phyloP scores from a whole-genome alignment of 495 filamentous ascomycete genomes.

The Podospora pseudoanserina region DNA sequence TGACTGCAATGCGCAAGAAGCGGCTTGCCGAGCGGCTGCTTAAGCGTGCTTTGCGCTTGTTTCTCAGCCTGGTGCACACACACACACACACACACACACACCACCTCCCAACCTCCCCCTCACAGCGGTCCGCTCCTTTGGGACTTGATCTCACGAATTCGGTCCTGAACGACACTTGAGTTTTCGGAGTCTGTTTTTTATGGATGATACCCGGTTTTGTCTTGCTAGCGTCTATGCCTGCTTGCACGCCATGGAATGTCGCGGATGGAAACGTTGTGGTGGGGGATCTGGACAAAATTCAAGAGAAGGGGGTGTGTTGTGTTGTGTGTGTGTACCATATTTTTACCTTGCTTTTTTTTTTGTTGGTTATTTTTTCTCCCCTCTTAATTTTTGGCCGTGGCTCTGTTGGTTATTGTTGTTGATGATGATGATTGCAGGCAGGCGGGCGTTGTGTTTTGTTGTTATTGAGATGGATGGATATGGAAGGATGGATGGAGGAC shows the following conservation, averaged over 20 bases:
- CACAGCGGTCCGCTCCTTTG: conserved; percentile 2
- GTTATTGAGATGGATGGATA: background rate
- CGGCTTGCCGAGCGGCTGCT: conserved; percentile 27
- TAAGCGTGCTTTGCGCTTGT: conserved; percentile 4
- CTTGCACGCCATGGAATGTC: background rate
- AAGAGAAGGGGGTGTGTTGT: conserved; percentile 6
- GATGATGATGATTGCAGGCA: background rate
- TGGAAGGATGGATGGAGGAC: background rate
- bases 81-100: background rate
- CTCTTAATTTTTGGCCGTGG: conserved; percentile 5
- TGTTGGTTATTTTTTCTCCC: conserved; percentile 12
- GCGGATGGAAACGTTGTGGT: background rate
- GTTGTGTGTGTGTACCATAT: conserved; percentile 12
- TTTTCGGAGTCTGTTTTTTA: background rate
- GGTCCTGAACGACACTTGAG: background rate
- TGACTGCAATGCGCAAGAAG: conserved; percentile 47
- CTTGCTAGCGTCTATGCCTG: background rate
- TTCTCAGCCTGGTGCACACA: conserved; percentile 1
- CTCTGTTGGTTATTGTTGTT: conserved; percentile 13
- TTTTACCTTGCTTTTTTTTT: conserved; percentile 2
- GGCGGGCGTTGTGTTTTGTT: conserved; percentile 8
- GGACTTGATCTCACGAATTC: background rate
- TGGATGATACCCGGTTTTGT: background rate
- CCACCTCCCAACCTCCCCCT: background rate
- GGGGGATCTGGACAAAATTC: background rate